Evolutionary conservation across 768 basidiomycete species (phyloP), one percentile per base, ranked within the genome.

Genomic region (Dioszegia aurantiaca): DNA sequence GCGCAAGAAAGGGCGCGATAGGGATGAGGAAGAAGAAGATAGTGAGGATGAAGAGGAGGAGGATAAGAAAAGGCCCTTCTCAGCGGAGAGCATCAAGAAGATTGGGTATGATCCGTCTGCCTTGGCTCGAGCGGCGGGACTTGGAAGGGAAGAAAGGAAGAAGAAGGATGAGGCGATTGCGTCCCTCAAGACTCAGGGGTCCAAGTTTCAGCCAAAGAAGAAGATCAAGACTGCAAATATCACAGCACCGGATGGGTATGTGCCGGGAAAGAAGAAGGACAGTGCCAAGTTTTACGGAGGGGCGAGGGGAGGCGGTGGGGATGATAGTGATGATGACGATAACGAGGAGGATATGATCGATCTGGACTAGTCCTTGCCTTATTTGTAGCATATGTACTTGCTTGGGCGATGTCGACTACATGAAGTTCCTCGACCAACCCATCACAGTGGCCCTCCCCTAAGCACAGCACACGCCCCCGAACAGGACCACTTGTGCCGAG

Each of bases 21-120:
- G 88, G 70, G 88, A 85, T 21, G 86, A 81, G 63, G 72, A 61
- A 84, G 33, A 47, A 60, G 82, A 78, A 54, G 86, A 85, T 9
- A 78, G 84, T 58, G 63, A 53, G 45, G 24, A 37, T 45, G 52
- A 62, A 65, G 44, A 58, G 49, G 41, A 60, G 62, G 46, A 69
- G 43, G 41, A 62, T 56, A 60, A 45, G 60, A 61, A 61, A 47
- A 45, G 63, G 59, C 64, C 68, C 4, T 69, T 72, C 59, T 58
- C 55, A 11, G 66, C 63, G 36, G 58, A 56, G 17, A 68, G 69
- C 3, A 67, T 76, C 43, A 65, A 64, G 59, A 46, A 46, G 40
- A 69, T 76, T 19, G 74, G 74, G 1, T 76, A 69, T 53, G 70
- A 76, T 67, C 74, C 74, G 12, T 26, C 51, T 39, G 51, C 51